Conservation (phyloP, 306 rosid species). For the Vicia sativa region DNA sequence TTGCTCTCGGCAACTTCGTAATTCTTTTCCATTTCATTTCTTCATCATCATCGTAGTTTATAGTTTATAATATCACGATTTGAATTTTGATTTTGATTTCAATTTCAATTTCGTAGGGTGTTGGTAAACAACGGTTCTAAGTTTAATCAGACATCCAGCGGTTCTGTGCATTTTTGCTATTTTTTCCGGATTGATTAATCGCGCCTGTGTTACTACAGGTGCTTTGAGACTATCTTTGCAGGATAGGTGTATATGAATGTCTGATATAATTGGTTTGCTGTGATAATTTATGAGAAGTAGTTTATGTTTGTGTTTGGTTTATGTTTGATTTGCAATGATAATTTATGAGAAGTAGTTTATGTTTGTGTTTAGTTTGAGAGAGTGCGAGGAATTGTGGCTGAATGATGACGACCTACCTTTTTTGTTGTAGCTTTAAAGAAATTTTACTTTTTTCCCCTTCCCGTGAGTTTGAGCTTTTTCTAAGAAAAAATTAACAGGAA, state of each 20-base stretch:
- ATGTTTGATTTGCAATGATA: too few relatives aligned
- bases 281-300: too few relatives aligned
- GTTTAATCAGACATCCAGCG: conserved; percentile 97
- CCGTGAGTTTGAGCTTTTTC: conserved; percentile 46
- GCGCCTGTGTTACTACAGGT: conserved; percentile 48
- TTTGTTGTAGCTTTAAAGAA: conserved; percentile 61
- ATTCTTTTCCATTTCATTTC: conserved; percentile 40
- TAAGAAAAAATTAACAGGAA: conserved; percentile 38
- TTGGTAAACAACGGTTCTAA: conserved; percentile 91
- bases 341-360: too few relatives aligned
- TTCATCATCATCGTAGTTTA: not conserved
- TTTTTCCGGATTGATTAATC: conserved; percentile 8
- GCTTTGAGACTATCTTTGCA: conserved; percentile 93
- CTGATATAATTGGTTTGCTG: too few relatives aligned
- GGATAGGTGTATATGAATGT: too few relatives aligned
- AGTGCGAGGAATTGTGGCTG: conserved; percentile 50
- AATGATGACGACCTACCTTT: conserved; percentile 43
- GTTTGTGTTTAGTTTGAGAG: conserved; percentile 51
- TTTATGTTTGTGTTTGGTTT: too few relatives aligned
- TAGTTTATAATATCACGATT: not conserved
- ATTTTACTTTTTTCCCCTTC: conserved; percentile 33
- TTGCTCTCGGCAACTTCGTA: conserved; percentile 94
- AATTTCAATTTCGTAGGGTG: conserved; percentile 56
- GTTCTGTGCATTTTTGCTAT: conserved; percentile 44
- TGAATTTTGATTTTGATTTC: conserved; percentile 27